phyloP scores from a whole-genome alignment of 306 rosid genomes.

The Rosa persica region DNA sequence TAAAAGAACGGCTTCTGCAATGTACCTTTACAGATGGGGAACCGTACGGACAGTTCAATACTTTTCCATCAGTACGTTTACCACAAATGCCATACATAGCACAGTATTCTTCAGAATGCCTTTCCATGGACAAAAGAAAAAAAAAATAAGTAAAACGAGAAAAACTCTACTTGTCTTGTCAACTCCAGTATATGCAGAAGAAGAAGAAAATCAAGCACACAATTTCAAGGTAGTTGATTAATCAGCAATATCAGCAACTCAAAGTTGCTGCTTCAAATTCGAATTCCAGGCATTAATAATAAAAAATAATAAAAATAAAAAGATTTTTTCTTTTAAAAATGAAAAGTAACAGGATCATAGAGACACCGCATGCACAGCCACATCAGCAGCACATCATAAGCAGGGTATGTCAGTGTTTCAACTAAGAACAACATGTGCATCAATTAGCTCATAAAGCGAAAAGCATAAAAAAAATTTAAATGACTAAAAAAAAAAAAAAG shows the following conservation, averaged over 20 bases:
- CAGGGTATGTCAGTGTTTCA: background rate
- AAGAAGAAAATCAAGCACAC: background rate
- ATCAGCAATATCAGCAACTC: background rate
- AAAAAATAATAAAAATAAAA: background rate
- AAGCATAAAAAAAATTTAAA: background rate
- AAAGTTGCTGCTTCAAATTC: background rate
- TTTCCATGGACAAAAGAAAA: slow-evolving; percentile 40
- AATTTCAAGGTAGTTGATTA: background rate
- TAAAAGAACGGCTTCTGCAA: slow-evolving; percentile 12
- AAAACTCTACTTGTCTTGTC: background rate
- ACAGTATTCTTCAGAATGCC: slow-evolving; percentile 71
- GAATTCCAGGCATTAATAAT: background rate
- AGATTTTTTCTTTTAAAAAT: background rate
- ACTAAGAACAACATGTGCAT: slow-evolving; percentile 1
- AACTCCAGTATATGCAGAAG: background rate
- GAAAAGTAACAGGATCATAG: background rate
- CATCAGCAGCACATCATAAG: background rate
- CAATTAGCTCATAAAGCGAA: background rate
- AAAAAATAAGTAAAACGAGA: background rate
- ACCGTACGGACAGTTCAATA: slow-evolving; percentile 76
- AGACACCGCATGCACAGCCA: background rate
- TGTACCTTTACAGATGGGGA: slow-evolving; percentile 80
- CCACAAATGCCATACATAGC: slow-evolving; percentile 93
- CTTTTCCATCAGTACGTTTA: slow-evolving; percentile 75
- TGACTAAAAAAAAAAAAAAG: background rate